Conservation (phyloP, 2,329 filamentous ascomycete genomes). For the Colletotrichum sp. region DNA sequence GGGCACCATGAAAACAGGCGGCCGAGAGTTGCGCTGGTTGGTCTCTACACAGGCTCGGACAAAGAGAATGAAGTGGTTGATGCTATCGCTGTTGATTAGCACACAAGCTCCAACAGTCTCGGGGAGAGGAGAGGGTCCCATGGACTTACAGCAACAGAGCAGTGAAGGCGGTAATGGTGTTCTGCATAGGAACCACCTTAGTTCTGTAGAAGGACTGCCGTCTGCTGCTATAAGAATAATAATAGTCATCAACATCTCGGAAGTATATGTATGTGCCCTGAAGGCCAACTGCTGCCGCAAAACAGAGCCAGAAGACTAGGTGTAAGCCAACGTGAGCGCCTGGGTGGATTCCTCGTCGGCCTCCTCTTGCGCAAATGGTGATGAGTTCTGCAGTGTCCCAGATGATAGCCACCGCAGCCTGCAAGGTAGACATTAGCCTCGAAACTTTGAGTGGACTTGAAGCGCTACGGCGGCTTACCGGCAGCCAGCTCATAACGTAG, state of each 20-base stretch:
- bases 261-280: conserved; percentile 22
- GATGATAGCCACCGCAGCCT: conserved; percentile 40
- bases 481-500: not conserved
- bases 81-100: not conserved
- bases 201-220: not conserved
- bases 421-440: not conserved
- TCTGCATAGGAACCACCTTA: not conserved
- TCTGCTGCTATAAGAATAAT: not conserved
- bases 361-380: conserved; percentile 36
- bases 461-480: not conserved
- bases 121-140: not conserved
- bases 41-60: conserved; percentile 45
- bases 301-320: conserved; percentile 45
- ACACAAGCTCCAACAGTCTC: not conserved
- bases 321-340: conserved; percentile 48
- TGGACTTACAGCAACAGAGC: conserved; percentile 17
- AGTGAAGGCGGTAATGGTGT: conserved; percentile 24
- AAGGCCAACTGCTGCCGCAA: conserved; percentile 29
- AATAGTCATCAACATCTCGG: not conserved
- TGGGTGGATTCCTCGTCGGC: conserved; percentile 43
- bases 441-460: not conserved
- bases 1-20: conserved; percentile 10
- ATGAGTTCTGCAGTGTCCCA: conserved; percentile 46
- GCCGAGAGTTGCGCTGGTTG: conserved; percentile 29
- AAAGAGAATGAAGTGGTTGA: conserved; percentile 44